A percentile compares a stretch with the other conserved stretches of the same genome.
Conservation (phyloP, 768 basidiomycete genomes). For the Lactarius akahatsu region DNA sequence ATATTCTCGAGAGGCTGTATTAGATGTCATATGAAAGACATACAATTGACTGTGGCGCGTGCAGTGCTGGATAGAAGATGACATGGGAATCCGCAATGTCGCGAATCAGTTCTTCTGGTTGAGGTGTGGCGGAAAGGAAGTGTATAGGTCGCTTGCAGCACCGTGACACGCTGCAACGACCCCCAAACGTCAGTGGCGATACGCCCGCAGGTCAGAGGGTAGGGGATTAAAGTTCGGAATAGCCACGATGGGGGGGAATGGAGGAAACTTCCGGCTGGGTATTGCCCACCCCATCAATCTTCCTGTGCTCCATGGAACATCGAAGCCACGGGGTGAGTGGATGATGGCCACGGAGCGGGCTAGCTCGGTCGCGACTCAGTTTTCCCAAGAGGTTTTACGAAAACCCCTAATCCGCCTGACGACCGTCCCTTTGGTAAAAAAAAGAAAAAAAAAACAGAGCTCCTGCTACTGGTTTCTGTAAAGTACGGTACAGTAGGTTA, state of each 20-base stretch:
- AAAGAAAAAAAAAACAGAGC: too few species aligned
- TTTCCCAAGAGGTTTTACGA: not conserved
- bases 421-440: too few species aligned
- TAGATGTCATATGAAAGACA: too few species aligned
- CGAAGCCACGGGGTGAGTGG: not conserved
- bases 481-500: too few species aligned
- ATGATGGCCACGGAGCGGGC: not conserved
- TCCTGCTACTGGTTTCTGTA: too few species aligned
- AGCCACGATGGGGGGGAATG: not conserved
- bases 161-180: not conserved
- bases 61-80: not conserved
- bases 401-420: not conserved
- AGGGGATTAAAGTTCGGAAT: not conserved
- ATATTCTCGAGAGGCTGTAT: too few species aligned
- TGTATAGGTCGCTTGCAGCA: too few species aligned
- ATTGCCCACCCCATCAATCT: not conserved
- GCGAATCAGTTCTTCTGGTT: too few species aligned
- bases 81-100: not conserved
- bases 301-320: not conserved
- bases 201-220: not conserved
- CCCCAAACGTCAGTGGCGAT: conserved; percentile 1
- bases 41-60: not conserved
- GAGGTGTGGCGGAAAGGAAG: too few species aligned
- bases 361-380: not conserved
- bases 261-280: not conserved